phyloP scores from a whole-genome alignment of 2,329 filamentous ascomycete species.

The Macroventuria anomochaeta region DNA sequence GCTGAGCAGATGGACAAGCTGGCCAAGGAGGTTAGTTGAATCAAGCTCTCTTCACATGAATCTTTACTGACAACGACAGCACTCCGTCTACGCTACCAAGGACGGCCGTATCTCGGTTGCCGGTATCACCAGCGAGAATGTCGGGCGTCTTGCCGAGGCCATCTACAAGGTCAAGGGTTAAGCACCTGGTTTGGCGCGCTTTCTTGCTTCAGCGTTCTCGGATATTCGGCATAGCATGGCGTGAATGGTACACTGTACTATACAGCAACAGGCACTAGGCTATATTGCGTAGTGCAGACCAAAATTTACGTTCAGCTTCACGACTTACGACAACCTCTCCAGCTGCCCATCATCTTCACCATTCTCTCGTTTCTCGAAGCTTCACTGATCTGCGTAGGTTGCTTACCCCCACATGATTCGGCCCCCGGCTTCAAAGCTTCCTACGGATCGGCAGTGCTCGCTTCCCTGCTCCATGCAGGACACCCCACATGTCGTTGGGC shows the following conservation, averaged over 20 bases:
- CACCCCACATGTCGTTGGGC: slow-evolving; percentile 6
- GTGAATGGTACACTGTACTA: slow-evolving; percentile 32
- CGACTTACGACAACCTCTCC: not conserved
- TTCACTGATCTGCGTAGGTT: not conserved
- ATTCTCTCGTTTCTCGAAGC: slow-evolving; percentile 1
- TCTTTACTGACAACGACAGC: slow-evolving; percentile 52
- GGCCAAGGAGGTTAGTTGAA: slow-evolving; percentile 72
- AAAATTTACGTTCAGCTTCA: slow-evolving; percentile 8
- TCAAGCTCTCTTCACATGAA: not conserved
- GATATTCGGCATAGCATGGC: slow-evolving; percentile 25
- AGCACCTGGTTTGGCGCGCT: slow-evolving; percentile 5
- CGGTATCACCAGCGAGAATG: slow-evolving; percentile 80
- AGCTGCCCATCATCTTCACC: not conserved
- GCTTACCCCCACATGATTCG: not conserved
- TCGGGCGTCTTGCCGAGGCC: slow-evolving; percentile 79
- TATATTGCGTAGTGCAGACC: slow-evolving; percentile 11
- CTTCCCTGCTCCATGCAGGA: not conserved
- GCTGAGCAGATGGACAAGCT: slow-evolving; percentile 90
- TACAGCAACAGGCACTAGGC: slow-evolving; percentile 16
- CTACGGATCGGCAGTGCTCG: not conserved
- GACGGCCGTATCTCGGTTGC: slow-evolving; percentile 87
- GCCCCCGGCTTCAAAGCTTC: not conserved
- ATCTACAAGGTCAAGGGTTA: slow-evolving; percentile 83
- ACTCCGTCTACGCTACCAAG: slow-evolving; percentile 97
- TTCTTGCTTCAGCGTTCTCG: slow-evolving; percentile 13